Percentiles rank a stretch among this genome's conserved stretches.
These are phyloP conservation scores for Dendrobium nobile DNA, from an alignment of 106 monocot genomes.

Conservation along the genomic window DNA sequence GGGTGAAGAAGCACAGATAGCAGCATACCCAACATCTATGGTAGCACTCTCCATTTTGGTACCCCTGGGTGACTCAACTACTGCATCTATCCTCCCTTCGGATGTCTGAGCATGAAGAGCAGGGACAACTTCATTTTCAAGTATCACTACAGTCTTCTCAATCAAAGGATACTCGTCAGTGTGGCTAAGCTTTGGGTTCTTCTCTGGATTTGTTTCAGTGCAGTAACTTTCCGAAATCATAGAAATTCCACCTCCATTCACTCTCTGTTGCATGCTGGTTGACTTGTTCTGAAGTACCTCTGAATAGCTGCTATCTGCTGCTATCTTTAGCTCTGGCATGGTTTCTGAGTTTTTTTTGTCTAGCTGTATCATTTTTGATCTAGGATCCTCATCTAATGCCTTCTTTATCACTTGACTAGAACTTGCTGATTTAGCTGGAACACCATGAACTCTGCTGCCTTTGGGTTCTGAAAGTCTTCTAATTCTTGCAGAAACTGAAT, in stretches of 20 bases:
- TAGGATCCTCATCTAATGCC: slow-evolving; percentile 26
- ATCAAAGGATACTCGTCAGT: slow-evolving; percentile 55
- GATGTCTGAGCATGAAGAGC: slow-evolving; percentile 6
- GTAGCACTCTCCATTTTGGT: slow-evolving; percentile 21
- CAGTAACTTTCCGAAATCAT: slow-evolving; percentile 11
- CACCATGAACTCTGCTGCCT: neutral
- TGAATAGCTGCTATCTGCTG: slow-evolving; percentile 16
- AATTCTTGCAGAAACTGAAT: slow-evolving; percentile 17
- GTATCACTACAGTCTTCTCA: slow-evolving; percentile 78
- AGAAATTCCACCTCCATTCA: slow-evolving; percentile 17
- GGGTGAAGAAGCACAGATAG: slow-evolving; percentile 48
- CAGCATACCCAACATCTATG: slow-evolving; percentile 26
- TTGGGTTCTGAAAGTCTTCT: slow-evolving; percentile 65
- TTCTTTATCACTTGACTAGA: slow-evolving; percentile 19
- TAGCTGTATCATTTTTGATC: slow-evolving; percentile 47
- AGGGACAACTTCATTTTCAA: slow-evolving; percentile 43
- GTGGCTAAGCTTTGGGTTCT: slow-evolving; percentile 13
- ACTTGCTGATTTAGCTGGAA: slow-evolving; percentile 17
- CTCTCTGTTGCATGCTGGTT: slow-evolving; percentile 18
- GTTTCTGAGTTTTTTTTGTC: slow-evolving; percentile 69
- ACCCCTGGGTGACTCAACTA: slow-evolving; percentile 10
- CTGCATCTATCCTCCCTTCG: slow-evolving; percentile 5
- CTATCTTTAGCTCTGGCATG: slow-evolving; percentile 58
- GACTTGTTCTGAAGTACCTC: slow-evolving; percentile 6
- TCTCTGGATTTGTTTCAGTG: slow-evolving; percentile 8